phyloP scores from a whole-genome alignment of 306 rosid species.

The Cucumis cinereus region DNA sequence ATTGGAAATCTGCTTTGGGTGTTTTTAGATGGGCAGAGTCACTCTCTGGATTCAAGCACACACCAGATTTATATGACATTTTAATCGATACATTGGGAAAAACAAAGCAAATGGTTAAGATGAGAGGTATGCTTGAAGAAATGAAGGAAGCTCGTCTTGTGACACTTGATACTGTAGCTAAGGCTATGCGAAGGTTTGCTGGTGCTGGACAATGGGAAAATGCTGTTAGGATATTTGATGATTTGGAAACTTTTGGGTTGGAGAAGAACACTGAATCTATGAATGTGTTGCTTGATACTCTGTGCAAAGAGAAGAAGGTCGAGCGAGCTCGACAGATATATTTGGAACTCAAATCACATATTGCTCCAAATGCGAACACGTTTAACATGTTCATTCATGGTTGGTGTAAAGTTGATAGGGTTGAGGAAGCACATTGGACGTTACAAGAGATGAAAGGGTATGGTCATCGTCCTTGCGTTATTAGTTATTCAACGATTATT shows the following conservation, averaged over 20 bases:
- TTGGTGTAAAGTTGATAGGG: slow-evolving; percentile 66
- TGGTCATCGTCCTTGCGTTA: slow-evolving; percentile 55
- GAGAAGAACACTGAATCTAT: slow-evolving; percentile 59
- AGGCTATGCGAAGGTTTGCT: slow-evolving; percentile 63
- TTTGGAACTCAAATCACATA: slow-evolving; percentile 50
- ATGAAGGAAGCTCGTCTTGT: slow-evolving; percentile 27
- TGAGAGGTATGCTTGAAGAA: slow-evolving; percentile 39
- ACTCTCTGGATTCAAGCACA: slow-evolving; percentile 27
- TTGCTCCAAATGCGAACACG: slow-evolving; percentile 57
- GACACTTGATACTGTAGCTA: slow-evolving; percentile 42
- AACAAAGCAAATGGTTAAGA: slow-evolving; percentile 53
- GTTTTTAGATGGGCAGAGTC: slow-evolving; percentile 66
- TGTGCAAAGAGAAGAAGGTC: slow-evolving; percentile 67
- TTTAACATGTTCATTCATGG: slow-evolving; percentile 80
- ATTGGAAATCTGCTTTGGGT: slow-evolving; percentile 81
- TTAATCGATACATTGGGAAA: slow-evolving; percentile 69
- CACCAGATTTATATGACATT: slow-evolving; percentile 41
- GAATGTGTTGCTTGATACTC: slow-evolving; percentile 79
- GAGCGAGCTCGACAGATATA: slow-evolving; percentile 52
- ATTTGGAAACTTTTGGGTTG: slow-evolving; percentile 46
- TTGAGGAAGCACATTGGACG: slow-evolving; percentile 88
- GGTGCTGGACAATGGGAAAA: slow-evolving; percentile 78
- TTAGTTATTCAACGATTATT: slow-evolving; percentile 65
- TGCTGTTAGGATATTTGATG: slow-evolving; percentile 62
- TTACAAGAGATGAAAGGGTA: slow-evolving; percentile 85